Evolutionary conservation across 139 green algal species (phyloP), one percentile per base, ranked within the genome.

Genomic region (Chlorella sp.): DNA sequence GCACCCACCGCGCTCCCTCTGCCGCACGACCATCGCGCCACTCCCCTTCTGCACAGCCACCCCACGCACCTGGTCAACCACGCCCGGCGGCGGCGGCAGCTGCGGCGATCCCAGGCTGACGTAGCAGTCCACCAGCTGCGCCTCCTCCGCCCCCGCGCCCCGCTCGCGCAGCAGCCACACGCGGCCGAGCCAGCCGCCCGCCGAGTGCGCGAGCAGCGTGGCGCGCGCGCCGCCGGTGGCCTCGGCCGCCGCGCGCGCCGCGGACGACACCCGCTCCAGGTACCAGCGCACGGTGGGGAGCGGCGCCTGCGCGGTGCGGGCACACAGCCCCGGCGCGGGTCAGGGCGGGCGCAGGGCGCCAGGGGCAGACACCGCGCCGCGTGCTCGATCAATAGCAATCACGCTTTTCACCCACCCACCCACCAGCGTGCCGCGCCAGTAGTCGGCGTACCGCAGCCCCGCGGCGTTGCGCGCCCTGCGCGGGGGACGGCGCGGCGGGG

Each of bases 281-380:
- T 96, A 97, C 91, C 95, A 99, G 85, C 98, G 88, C 3, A 99
- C 93, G 8, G 93, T 93, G 27, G 95, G 95, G 40, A n/a, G n/a
- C n/a, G n/a, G n/a, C n/a, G n/a, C n/a, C n/a, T n/a, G n/a, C n/a
- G n/a, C n/a, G n/a, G n/a, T n/a, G n/a, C n/a, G n/a, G n/a, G n/a
- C n/a, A n/a, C n/a, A n/a, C n/a, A n/a, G n/a, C n/a, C n/a, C n/a
- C n/a, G n/a, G n/a, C n/a, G n/a, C n/a, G n/a, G n/a, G n/a, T n/a
- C n/a, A n/a, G n/a, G n/a, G n/a, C n/a, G n/a, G n/a, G n/a, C n/a
- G n/a, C n/a, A n/a, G n/a, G n/a, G n/a, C n/a, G n/a, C n/a, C n/a
- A n/a, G n/a, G n/a, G n/a, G n/a, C n/a, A n/a, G n/a, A n/a, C n/a
- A n/a, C n/a, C n/a, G n/a, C n/a, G n/a, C n/a, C n/a, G n/a, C n/a